Conservation (phyloP, 2,329 filamentous ascomycete genomes). For the Arthrobotrys megalospora region DNA sequence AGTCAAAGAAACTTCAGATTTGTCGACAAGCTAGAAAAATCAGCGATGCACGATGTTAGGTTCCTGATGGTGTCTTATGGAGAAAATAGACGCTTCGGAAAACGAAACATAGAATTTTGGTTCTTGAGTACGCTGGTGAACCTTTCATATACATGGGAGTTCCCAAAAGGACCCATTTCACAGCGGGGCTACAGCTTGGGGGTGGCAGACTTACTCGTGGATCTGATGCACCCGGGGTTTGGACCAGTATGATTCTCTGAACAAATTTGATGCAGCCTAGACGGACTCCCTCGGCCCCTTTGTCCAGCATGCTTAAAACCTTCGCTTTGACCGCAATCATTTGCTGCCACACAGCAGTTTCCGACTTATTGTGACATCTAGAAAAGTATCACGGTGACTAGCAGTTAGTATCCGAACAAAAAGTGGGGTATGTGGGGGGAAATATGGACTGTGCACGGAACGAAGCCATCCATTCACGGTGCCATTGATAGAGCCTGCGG, state of each 20-base stretch:
- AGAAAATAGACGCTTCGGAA: constrained; percentile 2
- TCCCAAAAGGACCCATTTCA: constrained; percentile 42
- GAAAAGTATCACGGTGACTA: constrained; percentile 64
- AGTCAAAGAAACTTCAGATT: constrained; percentile 86
- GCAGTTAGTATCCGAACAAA: constrained; percentile 60
- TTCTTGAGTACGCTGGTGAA: constrained; percentile 37
- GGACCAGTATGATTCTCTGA: constrained; percentile 90
- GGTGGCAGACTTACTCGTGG: constrained; percentile 77
- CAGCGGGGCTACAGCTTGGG: constrained; percentile 39
- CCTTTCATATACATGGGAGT: constrained; percentile 27
- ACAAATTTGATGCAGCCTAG: constrained; percentile 98
- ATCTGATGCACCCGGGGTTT: constrained; percentile 87
- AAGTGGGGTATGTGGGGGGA: constrained; percentile 15
- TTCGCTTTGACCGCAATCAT: constrained; percentile 90
- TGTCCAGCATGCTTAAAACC: constrained; percentile 91
- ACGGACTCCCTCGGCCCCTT: constrained; percentile 80
- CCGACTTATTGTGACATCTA: constrained; percentile 89
- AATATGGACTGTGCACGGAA: constrained; percentile 7
- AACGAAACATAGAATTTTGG: constrained; percentile 1
- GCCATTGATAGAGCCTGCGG: constrained; percentile 11
- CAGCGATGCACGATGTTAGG: constrained; percentile 62
- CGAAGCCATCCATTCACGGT: constrained; percentile 1
- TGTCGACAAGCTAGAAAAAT: constrained; percentile 77
- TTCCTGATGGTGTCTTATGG: constrained; percentile 24
- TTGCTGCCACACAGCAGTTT: constrained; percentile 85